Conservation (phyloP, 495 filamentous ascomycete species). For the Penicillium parvum region DNA sequence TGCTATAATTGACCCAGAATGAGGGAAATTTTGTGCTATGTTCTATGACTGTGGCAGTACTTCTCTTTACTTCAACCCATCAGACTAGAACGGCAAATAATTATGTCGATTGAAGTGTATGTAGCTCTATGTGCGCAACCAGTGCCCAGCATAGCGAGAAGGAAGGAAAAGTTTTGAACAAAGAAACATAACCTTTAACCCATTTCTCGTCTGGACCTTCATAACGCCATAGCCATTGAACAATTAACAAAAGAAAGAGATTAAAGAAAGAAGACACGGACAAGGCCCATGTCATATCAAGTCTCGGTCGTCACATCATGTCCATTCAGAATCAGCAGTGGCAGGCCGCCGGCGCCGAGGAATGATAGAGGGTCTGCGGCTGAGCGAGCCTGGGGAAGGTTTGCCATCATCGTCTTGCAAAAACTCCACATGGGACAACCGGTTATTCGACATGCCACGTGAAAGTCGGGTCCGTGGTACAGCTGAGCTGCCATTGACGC, state of each 20-base stretch:
- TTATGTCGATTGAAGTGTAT: constrained; percentile 21
- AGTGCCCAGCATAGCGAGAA: constrained; percentile 18
- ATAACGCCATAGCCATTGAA: constrained; percentile 12
- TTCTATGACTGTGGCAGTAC: too few species aligned
- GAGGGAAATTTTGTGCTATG: too few species aligned
- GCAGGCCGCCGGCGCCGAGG: constrained; percentile 39
- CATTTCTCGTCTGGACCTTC: constrained; percentile 5
- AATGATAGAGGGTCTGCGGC: constrained; percentile 35
- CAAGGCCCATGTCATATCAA: constrained; percentile 10
- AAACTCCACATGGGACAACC: constrained; percentile 37
- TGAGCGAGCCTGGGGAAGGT: constrained; percentile 31
- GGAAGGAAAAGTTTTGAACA: constrained; percentile 9
- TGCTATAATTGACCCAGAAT: too few species aligned
- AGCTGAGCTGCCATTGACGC: constrained; percentile 31
- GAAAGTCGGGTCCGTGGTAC: constrained; percentile 41
- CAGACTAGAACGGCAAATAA: background rate
- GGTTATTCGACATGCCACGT: constrained; percentile 39
- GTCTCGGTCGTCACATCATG: constrained; percentile 10
- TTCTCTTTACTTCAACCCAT: background rate
- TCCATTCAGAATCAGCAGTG: constrained; percentile 38
- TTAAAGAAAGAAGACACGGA: constrained; percentile 4
- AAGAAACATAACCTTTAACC: constrained; percentile 6
- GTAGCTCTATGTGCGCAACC: constrained; percentile 22
- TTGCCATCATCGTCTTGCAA: constrained; percentile 35
- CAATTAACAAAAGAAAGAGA: constrained; percentile 6